phyloP scores from a whole-genome alignment of 1,284 basidiomycete species.

The Heterobasidion parviporum region DNA sequence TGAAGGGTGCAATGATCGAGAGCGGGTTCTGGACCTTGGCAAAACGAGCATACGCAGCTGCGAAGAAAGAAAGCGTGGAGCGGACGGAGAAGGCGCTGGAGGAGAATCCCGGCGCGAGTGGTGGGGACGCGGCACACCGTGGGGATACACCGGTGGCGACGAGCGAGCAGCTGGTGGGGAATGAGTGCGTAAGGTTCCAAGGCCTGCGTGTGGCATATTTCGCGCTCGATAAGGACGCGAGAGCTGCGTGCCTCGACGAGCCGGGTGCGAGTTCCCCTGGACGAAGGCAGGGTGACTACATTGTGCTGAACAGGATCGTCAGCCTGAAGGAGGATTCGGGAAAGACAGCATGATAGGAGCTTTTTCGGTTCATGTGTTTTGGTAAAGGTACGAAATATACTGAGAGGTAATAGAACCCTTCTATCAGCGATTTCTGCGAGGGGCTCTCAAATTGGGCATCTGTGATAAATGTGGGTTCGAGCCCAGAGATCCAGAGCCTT shows the following conservation, averaged over 20 bases:
- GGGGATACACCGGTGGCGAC: conserved; percentile 61
- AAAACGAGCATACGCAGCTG: conserved; percentile 58
- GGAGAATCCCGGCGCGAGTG: conserved; percentile 26
- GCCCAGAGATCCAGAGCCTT: no score
- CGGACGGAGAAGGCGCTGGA: conserved; percentile 60
- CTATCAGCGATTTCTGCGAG: no score
- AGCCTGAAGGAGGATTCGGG: conserved; percentile 93
- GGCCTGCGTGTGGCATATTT: conserved; percentile 96
- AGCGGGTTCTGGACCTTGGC: conserved; percentile 86
- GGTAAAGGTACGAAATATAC: background rate
- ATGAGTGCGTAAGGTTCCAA: conserved; percentile 95
- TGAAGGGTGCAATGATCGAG: conserved; percentile 81
- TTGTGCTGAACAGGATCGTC: conserved; percentile 92
- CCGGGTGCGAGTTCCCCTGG: conserved; percentile 33
- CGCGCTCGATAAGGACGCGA: conserved; percentile 82
- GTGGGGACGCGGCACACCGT: background rate
- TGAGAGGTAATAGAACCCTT: background rate
- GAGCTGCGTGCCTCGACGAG: conserved; percentile 56
- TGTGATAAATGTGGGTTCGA: no score
- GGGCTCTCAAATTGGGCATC: no score
- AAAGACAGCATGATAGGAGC: conserved; percentile 40
- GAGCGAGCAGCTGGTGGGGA: conserved; percentile 80
- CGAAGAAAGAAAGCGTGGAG: conserved; percentile 56
- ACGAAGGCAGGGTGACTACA: conserved; percentile 58
- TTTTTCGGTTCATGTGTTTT: background rate